Base-by-base conservation (phyloP, 2,329 filamentous ascomycete genomes). In the Alternaria novae-zelandiae region DNA sequence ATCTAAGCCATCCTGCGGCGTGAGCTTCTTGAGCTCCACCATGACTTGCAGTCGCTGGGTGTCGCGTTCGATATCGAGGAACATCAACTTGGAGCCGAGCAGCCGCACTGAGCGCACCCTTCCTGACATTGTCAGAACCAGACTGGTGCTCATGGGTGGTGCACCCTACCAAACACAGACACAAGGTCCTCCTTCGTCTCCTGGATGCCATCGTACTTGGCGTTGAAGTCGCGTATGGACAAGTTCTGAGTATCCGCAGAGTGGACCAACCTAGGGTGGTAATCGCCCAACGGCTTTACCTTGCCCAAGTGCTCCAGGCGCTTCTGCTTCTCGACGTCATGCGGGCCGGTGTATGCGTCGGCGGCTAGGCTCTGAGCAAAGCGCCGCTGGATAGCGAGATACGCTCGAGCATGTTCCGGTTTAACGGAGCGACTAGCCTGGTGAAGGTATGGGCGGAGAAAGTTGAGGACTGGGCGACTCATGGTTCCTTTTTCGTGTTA, bases 61-160 rank as follows among this genome's bases (percentile, higher is more conserved):
- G 75, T 93, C 89, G 78, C 93, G 89, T 70, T 89, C 84, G 54
- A 98, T 82, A 80, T 96, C 91, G 69, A 97, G 79, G 79, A 99
- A 99, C 67, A 93, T 84, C 71, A 99, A 88, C 80, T 91, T 93
- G 71, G 88, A 90, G 69, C 94, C 90, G 58, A 89, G 86, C 51
- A 87, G 84, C 66, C 93, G 91, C 75, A 91, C 87, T 50, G 89
- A 89, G 73, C 86, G 85, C 67, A 97, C 86, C 77, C 93, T 93
- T 80, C 94, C 93, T 90, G 83, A 77, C 76, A 59, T 66, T 57
- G 68, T 81, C 69, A 81, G 71, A 64, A 59, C 26, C 43, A 49
- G 50, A 23, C 21, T 13, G 41, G 21, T 41, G n/a, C 23, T 53
- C 28, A 47, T 21, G 10, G 15, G 45, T 21, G 20, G 25, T 36